A percentile compares a stretch with the other conserved stretches of the same genome.
Evolutionary conservation across 2,329 filamentous ascomycete species (phyloP).

Genomic region (Trematosphaeria pertusa): DNA sequence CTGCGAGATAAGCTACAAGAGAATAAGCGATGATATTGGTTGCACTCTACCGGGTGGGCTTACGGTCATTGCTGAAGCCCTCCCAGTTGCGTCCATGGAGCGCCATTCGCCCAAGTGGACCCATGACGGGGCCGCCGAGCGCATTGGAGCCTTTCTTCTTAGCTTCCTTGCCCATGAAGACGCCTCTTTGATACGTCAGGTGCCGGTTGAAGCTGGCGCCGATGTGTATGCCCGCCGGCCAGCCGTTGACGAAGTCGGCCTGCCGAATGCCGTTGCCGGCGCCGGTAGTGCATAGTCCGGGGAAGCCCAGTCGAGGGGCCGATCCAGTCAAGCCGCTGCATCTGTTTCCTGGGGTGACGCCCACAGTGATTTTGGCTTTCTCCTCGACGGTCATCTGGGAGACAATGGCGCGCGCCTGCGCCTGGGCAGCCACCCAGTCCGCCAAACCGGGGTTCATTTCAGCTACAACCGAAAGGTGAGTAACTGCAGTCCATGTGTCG

Average conservation of each 20-base stretch:
- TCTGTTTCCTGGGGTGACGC: constrained; percentile 12
- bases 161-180: constrained; percentile 70
- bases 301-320: constrained; percentile 38
- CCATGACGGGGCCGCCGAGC: constrained; percentile 70
- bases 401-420: constrained; percentile 44
- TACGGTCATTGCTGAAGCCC: constrained; percentile 69
- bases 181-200: constrained; percentile 69
- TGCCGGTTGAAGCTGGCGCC: constrained; percentile 75
- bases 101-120: constrained; percentile 72
- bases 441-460: too few relatives aligned
- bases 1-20: too few relatives aligned
- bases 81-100: constrained; percentile 76
- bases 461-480: too few relatives aligned
- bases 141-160: constrained; percentile 73
- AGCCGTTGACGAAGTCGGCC: constrained; percentile 17
- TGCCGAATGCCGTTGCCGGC: constrained; percentile 28
- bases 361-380: constrained; percentile 46
- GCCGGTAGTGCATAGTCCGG: constrained; percentile 41
- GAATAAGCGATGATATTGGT: neutral
- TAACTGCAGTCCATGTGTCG: too few relatives aligned
- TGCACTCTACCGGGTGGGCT: neutral
- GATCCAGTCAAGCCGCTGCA: constrained; percentile 32
- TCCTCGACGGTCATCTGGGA: constrained; percentile 46
- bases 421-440: constrained; percentile 15
- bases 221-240: constrained; percentile 29